Conservation (phyloP, 208 protist species). For the Acanthamoeba lenticulata region DNA sequence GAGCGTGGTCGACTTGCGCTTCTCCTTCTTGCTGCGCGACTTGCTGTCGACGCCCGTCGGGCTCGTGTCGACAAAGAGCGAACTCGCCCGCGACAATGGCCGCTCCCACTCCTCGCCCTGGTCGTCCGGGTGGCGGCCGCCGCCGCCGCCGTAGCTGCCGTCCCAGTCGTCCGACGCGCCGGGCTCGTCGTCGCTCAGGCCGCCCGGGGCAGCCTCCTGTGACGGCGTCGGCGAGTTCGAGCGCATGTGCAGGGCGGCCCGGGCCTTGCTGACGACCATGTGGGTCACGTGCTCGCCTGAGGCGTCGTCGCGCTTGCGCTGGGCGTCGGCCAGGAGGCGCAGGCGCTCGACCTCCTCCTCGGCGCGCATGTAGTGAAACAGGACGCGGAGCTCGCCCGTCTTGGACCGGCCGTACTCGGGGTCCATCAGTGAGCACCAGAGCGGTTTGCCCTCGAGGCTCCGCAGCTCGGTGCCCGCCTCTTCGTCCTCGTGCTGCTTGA, state of each 20-base stretch:
- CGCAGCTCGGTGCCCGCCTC: neutral
- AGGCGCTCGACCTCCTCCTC: constrained; percentile 29
- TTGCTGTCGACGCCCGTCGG: neutral
- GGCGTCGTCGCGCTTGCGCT: neutral
- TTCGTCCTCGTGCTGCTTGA: neutral
- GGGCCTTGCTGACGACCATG: neutral
- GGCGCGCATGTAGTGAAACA: constrained; percentile 38
- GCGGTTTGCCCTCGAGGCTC: neutral
- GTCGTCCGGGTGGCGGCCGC: neutral
- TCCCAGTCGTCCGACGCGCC: neutral
- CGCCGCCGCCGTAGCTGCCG: neutral
- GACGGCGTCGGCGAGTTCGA: neutral
- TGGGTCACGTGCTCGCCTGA: constrained; percentile 22
- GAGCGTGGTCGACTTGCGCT: constrained; percentile 25
- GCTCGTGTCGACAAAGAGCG: neutral
- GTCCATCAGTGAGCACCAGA: neutral
- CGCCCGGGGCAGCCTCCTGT: neutral
- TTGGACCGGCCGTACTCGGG: neutral
- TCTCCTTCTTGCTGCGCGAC: neutral
- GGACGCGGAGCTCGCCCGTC: neutral
- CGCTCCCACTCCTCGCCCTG: constrained; percentile 53
- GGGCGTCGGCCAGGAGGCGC: constrained; percentile 20
- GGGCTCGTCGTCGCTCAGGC: neutral
- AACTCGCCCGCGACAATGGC: neutral
- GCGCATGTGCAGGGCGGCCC: neutral